Evolutionary conservation across 176 grass and related monocot genomes (phyloP).

Genomic region (bread wheat (Triticum aestivum)): IWGSC_CS_RefSeq_v2.1 NC_057799.1:543642712-543643211

Average conservation of each 20-base stretch:
- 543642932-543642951: constrained; percentile 5
- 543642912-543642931: constrained; percentile 72
- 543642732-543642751: background rate
- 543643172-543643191: background rate
- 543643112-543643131: background rate
- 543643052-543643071: background rate
- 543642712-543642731: background rate
- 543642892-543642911: constrained; percentile 46
- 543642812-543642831: background rate
- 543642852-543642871: constrained; percentile 49
- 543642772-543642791: constrained; percentile 1
- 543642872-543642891: constrained; percentile 45
- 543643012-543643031: background rate
- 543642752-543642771: background rate
- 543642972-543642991: background rate
- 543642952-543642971: constrained; percentile 37
- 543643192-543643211: background rate
- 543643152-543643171: background rate
- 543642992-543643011: background rate
- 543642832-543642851: constrained; percentile 34
- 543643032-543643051: background rate
- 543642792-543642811: background rate
- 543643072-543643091: constrained; percentile 16
- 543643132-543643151: background rate
- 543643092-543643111: constrained; percentile 1